phyloP scores from a whole-genome alignment of 345 rosid genomes.

The Pistacia vera region DNA sequence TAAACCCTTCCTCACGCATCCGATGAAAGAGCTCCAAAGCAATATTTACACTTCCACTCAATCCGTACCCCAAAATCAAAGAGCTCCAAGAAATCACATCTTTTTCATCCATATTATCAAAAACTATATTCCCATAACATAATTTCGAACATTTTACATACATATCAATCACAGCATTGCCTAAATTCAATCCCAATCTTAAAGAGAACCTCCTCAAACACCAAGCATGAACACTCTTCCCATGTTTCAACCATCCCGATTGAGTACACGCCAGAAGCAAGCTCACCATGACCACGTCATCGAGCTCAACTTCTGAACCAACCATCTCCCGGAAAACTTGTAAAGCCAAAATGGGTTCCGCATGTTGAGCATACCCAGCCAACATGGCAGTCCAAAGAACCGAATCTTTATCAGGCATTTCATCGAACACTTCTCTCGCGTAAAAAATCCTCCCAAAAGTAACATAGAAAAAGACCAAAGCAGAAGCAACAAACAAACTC shows the following conservation, averaged over 20 bases:
- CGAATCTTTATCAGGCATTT: constrained; percentile 49
- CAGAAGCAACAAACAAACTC: constrained; percentile 58
- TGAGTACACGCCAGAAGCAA: constrained; percentile 55
- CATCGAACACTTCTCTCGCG: constrained; percentile 59
- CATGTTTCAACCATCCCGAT: constrained; percentile 52
- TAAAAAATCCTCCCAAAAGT: constrained; percentile 25
- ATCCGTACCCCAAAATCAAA: constrained; percentile 59
- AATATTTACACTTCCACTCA: constrained; percentile 40
- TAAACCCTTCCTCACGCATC: constrained; percentile 36
- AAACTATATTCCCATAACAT: constrained; percentile 36
- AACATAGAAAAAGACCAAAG: constrained; percentile 48
- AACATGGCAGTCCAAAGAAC: constrained; percentile 66
- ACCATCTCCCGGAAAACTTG: constrained; percentile 48
- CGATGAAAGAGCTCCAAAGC: constrained; percentile 45
- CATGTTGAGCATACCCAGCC: constrained; percentile 65
- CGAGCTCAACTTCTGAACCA: constrained; percentile 34
- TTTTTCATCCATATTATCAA: constrained; percentile 39
- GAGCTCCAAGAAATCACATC: constrained; percentile 78
- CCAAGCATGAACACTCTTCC: constrained; percentile 70
- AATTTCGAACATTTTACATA: constrained; percentile 52
- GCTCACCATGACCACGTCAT: constrained; percentile 70
- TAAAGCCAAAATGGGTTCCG: constrained; percentile 48
- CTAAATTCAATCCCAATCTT: constrained; percentile 51
- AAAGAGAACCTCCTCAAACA: constrained; percentile 44
- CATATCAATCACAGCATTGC: constrained; percentile 57